Evolutionary conservation across 2,329 filamentous ascomycete species (phyloP).

Genomic region (Rutstroemia sp.): DNA sequence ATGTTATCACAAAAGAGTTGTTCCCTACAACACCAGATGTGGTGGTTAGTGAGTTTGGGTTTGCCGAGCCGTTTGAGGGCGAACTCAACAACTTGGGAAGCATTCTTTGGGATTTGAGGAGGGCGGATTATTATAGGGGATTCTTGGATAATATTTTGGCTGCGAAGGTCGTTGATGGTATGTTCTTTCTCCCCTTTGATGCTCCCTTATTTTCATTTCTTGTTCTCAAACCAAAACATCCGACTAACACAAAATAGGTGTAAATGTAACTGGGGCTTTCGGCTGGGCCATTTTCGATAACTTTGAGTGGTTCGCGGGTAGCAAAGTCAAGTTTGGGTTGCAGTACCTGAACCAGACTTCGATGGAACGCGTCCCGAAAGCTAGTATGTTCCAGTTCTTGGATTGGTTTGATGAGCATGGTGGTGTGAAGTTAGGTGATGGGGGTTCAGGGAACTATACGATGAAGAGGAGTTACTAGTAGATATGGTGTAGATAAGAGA

Average conservation of each 20-base stretch:
- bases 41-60: conserved; percentile 25
- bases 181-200: not conserved
- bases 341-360: conserved; percentile 32
- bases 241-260: conserved; percentile 33
- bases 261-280: conserved; percentile 73
- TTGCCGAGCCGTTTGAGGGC: conserved; percentile 26
- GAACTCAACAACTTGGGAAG: conserved; percentile 12
- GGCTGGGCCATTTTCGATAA: conserved; percentile 79
- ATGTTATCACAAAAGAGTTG: conserved; percentile 33
- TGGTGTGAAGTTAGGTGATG: conserved; percentile 6
- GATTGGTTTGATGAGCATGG: conserved; percentile 24
- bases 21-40: conserved; percentile 33
- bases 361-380: conserved; percentile 23
- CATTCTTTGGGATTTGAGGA: conserved; percentile 72
- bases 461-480: not conserved
- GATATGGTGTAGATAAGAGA: not conserved
- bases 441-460: conserved; percentile 1
- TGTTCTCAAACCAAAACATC: not conserved
- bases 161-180: conserved; percentile 60
- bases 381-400: conserved; percentile 27
- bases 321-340: conserved; percentile 20
- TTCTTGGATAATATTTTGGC: conserved; percentile 61
- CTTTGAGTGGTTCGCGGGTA: conserved; percentile 35
- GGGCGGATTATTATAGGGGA: conserved; percentile 67
- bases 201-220: too few species aligned